phyloP scores from a whole-genome alignment of 345 rosid genomes.

The Dipteronia dyeriana region DNA sequence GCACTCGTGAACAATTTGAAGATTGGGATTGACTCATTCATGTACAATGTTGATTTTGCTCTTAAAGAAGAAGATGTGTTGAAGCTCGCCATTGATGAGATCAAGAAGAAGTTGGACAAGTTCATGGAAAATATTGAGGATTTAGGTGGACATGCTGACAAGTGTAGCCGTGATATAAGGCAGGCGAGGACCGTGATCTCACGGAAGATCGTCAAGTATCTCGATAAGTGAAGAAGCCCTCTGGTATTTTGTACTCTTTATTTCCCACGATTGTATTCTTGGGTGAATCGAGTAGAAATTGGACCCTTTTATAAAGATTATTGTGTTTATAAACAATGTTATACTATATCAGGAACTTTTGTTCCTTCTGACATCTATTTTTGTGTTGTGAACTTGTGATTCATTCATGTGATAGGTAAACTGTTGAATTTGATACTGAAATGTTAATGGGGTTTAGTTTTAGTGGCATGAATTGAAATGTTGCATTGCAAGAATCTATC shows the following conservation, averaged over 20 bases:
- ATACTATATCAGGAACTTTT: not conserved
- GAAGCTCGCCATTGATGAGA: constrained; percentile 73
- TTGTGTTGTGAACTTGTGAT: not conserved
- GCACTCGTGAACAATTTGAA: constrained; percentile 56
- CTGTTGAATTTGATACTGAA: not conserved
- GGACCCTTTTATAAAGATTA: not conserved
- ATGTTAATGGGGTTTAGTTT: not conserved
- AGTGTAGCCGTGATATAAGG: constrained; percentile 67
- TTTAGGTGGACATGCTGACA: constrained; percentile 59
- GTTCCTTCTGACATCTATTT: not conserved
- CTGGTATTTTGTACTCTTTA: constrained; percentile 15
- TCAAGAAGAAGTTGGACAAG: constrained; percentile 65
- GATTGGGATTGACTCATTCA: constrained; percentile 53
- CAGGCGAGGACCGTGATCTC: constrained; percentile 73
- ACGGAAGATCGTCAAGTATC: constrained; percentile 56
- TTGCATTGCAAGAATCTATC: not conserved
- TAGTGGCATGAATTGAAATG: not conserved
- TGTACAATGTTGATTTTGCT: constrained; percentile 58
- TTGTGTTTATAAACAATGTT: not conserved
- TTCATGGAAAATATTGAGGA: constrained; percentile 59
- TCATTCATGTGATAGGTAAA: not conserved
- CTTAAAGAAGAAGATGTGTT: constrained; percentile 49
- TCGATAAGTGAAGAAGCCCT: constrained; percentile 37
- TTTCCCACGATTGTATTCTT: not conserved
- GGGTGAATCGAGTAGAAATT: not conserved